phyloP scores from a whole-genome alignment of 2,329 filamentous ascomycete genomes.

The Fusarium sp. region DNA sequence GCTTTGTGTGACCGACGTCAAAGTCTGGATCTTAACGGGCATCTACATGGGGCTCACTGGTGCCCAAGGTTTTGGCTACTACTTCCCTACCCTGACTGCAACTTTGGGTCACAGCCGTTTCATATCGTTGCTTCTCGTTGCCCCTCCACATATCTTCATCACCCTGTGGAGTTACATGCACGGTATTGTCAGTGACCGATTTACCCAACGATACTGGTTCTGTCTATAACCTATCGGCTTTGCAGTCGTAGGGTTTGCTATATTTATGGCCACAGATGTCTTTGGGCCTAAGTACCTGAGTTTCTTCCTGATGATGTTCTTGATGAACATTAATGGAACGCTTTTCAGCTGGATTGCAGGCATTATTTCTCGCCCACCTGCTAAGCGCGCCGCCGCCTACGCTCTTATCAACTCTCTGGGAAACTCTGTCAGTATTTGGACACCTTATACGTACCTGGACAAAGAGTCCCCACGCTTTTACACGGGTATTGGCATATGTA shows the following conservation, averaged over 20 bases:
- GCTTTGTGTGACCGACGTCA: conserved; percentile 56
- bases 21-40: conserved; percentile 64
- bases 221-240: background rate
- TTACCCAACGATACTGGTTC: conserved; percentile 1
- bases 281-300: conserved; percentile 4
- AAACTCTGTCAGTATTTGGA: conserved; percentile 4
- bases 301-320: conserved; percentile 7
- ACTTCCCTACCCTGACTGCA: conserved; percentile 28
- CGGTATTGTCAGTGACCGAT: background rate
- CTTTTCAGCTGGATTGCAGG: conserved; percentile 5
- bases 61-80: conserved; percentile 58
- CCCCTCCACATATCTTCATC: conserved; percentile 59
- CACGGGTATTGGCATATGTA: background rate
- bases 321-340: conserved; percentile 5
- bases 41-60: conserved; percentile 63
- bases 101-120: conserved; percentile 38
- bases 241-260: background rate
- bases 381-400: background rate
- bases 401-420: conserved; percentile 2
- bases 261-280: background rate
- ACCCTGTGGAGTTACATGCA: conserved; percentile 3
- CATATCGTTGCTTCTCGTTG: conserved; percentile 43
- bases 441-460: conserved; percentile 1
- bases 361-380: background rate
- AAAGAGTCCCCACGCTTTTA: background rate